These are phyloP conservation scores for Anthoceros angustus DNA, from an alignment of 225 moss, liverwort and hornwort genomes.

Conservation along the genomic window DNA sequence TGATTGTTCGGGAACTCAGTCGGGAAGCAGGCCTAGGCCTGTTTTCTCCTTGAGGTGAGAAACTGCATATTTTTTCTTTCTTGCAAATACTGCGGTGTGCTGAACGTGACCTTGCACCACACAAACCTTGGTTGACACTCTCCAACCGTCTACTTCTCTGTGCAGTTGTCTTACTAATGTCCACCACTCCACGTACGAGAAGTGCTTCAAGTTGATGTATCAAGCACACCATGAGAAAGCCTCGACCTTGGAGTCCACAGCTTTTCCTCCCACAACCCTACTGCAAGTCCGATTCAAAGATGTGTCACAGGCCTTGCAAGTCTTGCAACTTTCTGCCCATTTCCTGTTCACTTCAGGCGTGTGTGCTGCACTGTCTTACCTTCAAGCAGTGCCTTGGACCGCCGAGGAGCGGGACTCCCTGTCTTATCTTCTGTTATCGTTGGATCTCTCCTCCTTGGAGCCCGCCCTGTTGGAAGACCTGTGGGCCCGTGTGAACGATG, in stretches of 20 bases:
- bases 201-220: not conserved
- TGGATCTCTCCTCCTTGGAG: not conserved
- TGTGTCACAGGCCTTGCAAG: not conserved
- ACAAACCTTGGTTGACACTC: not conserved
- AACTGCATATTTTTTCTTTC: not conserved
- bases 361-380: not conserved
- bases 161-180: not conserved
- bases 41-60: not conserved
- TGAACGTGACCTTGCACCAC: not conserved
- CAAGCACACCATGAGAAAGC: not conserved
- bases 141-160: not conserved
- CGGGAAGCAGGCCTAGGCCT: not conserved
- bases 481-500: not conserved
- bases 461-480: not conserved
- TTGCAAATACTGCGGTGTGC: not conserved
- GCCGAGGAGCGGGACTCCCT: not conserved
- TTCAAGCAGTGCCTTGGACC: not conserved
- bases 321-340: not conserved
- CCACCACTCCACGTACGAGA: not conserved
- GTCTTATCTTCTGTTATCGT: not conserved
- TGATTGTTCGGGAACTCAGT: not conserved
- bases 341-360: not conserved
- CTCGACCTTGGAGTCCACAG: too few species aligned
- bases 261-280: not conserved
- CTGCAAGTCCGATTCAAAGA: not conserved